Evolutionary conservation across 805 yeast genomes (phyloP).

Genomic region (Brettanomyces sp.): DNA sequence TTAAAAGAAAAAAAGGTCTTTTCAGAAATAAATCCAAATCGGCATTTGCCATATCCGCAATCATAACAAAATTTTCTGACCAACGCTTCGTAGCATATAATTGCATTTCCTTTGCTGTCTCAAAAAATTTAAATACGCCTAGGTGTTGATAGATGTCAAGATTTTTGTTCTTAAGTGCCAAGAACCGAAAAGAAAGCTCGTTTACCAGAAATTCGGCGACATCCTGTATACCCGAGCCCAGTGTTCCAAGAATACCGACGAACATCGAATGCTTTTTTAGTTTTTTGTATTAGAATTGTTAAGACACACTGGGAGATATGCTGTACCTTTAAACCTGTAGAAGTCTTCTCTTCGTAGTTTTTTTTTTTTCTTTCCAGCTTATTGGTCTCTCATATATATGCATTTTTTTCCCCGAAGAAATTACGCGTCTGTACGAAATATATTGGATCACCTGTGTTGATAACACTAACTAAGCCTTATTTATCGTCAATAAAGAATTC

Average conservation of each 20-base stretch:
- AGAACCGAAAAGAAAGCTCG: slow-evolving; percentile 37
- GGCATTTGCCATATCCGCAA: slow-evolving; percentile 34
- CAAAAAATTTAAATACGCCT: slow-evolving; percentile 4
- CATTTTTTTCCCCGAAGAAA: too few relatives aligned
- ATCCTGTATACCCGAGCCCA: slow-evolving; percentile 56
- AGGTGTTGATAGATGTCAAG: background rate
- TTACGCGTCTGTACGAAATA: too few relatives aligned
- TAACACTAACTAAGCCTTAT: too few relatives aligned
- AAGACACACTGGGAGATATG: too few relatives aligned
- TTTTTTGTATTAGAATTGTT: too few relatives aligned
- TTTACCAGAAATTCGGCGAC: slow-evolving; percentile 44
- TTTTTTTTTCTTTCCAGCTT: too few relatives aligned
- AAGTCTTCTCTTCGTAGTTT: too few relatives aligned
- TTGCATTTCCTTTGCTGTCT: slow-evolving; percentile 33
- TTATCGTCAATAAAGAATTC: too few relatives aligned
- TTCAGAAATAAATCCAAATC: slow-evolving; percentile 41
- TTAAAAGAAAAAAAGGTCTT: slow-evolving; percentile 78
- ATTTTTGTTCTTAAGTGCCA: slow-evolving; percentile 13
- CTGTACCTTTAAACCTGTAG: too few relatives aligned
- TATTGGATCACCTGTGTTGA: too few relatives aligned
- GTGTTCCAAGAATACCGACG: slow-evolving; percentile 64
- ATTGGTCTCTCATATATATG: too few relatives aligned
- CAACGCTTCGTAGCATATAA: slow-evolving; percentile 60
- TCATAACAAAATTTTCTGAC: slow-evolving; percentile 50
- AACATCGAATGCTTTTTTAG: slow-evolving; percentile 35